These are phyloP conservation scores for Sicyos edulis DNA, from an alignment of 306 rosid species.

Conservation along the genomic window DNA sequence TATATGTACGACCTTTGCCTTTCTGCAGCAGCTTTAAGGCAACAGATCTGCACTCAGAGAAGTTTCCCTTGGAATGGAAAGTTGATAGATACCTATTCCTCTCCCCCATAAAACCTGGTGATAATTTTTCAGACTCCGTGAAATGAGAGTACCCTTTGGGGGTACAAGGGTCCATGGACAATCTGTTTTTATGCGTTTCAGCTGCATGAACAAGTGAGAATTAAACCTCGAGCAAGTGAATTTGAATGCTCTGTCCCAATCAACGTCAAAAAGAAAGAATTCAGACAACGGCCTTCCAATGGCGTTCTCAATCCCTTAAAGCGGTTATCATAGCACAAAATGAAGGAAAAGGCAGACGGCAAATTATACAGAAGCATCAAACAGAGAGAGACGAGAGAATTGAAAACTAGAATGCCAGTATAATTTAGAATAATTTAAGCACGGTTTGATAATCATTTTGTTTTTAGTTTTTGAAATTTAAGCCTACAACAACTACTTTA, in stretches of 20 bases:
- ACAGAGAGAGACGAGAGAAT: too few relatives aligned
- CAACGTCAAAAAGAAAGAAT: not conserved
- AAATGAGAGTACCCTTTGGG: conserved; percentile 23
- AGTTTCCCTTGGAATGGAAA: conserved; percentile 69
- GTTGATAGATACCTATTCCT: conserved; percentile 30
- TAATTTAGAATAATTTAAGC: too few relatives aligned
- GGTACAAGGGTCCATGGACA: conserved; percentile 70
- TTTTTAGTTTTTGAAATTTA: too few relatives aligned
- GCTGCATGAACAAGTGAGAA: conserved; percentile 41
- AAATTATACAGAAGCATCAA: not conserved
- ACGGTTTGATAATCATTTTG: too few relatives aligned
- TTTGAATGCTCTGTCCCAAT: conserved; percentile 1
- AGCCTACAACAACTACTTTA: too few relatives aligned
- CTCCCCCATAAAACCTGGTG: conserved; percentile 41
- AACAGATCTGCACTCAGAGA: conserved; percentile 84
- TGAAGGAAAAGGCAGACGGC: too few relatives aligned
- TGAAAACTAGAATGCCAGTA: too few relatives aligned
- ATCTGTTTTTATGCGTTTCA: conserved; percentile 42
- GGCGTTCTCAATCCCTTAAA: not conserved
- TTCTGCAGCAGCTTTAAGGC: conserved; percentile 67
- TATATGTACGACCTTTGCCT: conserved; percentile 62
- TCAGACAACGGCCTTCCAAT: not conserved
- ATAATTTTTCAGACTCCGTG: conserved; percentile 40
- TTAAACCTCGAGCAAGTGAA: not conserved
- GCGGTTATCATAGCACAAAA: not conserved